Conservation (phyloP, 352 stramenopile species). For the Phytophthora sp. region DNA sequence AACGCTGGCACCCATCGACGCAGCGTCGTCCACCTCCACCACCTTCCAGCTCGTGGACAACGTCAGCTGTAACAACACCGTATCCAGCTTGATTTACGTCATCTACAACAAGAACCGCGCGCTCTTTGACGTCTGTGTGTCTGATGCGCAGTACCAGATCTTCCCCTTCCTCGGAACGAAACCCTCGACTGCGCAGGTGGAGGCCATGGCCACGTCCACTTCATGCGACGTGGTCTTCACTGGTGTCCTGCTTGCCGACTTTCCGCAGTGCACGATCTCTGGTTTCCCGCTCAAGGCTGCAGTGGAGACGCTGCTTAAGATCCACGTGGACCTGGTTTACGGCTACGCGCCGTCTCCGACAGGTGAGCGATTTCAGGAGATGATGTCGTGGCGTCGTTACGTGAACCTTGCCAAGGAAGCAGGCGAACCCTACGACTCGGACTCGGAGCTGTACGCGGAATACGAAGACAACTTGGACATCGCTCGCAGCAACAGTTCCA, state of each 20-base stretch:
- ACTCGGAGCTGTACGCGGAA: slow-evolving; percentile 51
- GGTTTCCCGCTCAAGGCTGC: slow-evolving; percentile 59
- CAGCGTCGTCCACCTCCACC: slow-evolving; percentile 44
- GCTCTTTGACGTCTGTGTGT: slow-evolving; percentile 57
- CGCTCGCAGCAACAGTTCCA: slow-evolving; percentile 34
- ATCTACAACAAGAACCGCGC: slow-evolving; percentile 62
- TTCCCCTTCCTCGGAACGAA: slow-evolving; percentile 58
- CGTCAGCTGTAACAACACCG: slow-evolving; percentile 46
- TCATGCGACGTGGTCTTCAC: slow-evolving; percentile 59
- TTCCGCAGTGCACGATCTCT: slow-evolving; percentile 59
- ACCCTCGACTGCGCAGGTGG: slow-evolving; percentile 50
- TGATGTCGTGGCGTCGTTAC: slow-evolving; percentile 54
- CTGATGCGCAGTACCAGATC: slow-evolving; percentile 61
- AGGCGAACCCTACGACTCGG: slow-evolving; percentile 49
- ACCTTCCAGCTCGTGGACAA: slow-evolving; percentile 59
- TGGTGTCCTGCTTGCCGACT: slow-evolving; percentile 44
- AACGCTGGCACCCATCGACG: slow-evolving; percentile 38
- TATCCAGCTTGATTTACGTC: slow-evolving; percentile 51
- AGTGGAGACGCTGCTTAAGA: slow-evolving; percentile 61
- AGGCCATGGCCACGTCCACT: slow-evolving; percentile 40
- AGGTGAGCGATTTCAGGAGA: slow-evolving; percentile 47
- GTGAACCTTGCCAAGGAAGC: slow-evolving; percentile 55
- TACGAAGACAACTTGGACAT: slow-evolving; percentile 50
- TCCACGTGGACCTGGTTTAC: slow-evolving; percentile 48
- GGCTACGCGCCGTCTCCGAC: slow-evolving; percentile 29